These are phyloP conservation scores for Boletus rubropictus DNA, from an alignment of 768 basidiomycete genomes.

Conservation along the genomic window DNA sequence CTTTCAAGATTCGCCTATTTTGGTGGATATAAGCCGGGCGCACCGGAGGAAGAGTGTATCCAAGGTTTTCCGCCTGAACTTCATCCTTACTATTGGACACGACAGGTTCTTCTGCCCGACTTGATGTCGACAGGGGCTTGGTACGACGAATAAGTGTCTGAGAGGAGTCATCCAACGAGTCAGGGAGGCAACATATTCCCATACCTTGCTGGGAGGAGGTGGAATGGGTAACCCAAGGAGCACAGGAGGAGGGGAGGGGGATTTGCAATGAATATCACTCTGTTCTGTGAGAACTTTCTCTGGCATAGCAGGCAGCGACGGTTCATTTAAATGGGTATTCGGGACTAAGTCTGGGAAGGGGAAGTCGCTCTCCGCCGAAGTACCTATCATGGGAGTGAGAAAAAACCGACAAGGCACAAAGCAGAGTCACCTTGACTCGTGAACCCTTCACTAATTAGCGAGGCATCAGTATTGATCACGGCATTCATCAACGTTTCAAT, in stretches of 20 bases:
- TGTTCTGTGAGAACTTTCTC: conserved; percentile 16
- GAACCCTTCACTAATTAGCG: conserved; percentile 26
- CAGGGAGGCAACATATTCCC: not conserved
- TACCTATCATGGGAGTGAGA: conserved; percentile 4
- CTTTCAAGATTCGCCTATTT: not conserved
- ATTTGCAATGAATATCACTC: conserved; percentile 1
- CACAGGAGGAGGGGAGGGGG: conserved; percentile 15
- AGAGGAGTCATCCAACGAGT: not conserved
- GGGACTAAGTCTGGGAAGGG: conserved; percentile 46
- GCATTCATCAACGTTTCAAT: conserved; percentile 49
- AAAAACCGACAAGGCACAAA: not conserved
- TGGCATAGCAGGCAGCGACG: conserved; percentile 31
- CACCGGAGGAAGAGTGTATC: conserved; percentile 25
- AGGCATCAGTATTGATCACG: conserved; percentile 35
- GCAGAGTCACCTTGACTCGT: conserved; percentile 16
- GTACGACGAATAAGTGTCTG: conserved; percentile 24
- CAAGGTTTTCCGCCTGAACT: conserved; percentile 4
- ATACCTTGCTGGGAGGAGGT: conserved; percentile 25
- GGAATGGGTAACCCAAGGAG: conserved; percentile 17
- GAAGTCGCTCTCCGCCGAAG: conserved; percentile 22
- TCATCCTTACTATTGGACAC: conserved; percentile 8
- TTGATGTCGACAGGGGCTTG: conserved; percentile 13
- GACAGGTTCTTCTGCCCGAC: conserved; percentile 5
- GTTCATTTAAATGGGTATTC: conserved; percentile 50
- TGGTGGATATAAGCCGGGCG: not conserved